These are phyloP conservation scores for Clonostachys chloroleuca DNA, from an alignment of 2,329 filamentous ascomycete species.

Conservation along the genomic window DNA sequence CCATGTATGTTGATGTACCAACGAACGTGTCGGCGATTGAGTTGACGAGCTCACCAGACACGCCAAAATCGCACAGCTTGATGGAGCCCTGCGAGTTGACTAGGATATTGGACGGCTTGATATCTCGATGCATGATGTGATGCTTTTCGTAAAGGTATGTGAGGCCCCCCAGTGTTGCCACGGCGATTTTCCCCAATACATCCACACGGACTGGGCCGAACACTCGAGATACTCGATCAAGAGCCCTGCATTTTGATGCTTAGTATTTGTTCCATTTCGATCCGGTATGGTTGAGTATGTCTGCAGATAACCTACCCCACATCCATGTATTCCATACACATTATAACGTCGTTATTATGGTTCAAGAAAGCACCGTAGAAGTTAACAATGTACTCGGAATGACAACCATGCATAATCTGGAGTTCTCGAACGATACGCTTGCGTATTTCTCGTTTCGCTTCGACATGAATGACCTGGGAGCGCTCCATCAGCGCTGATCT, in stretches of 20 bases:
- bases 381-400: conserved; percentile 93
- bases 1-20: conserved; percentile 98
- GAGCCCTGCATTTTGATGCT: conserved; percentile 54
- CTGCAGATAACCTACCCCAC: conserved; percentile 56
- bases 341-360: conserved; percentile 93
- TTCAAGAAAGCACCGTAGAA: conserved; percentile 98
- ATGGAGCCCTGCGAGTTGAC: conserved; percentile 93
- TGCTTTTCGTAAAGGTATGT: conserved; percentile 94
- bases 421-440: conserved; percentile 96
- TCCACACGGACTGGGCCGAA: conserved; percentile 95
- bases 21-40: conserved; percentile 98
- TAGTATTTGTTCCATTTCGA: background rate
- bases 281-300: background rate
- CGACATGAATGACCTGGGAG: conserved; percentile 89
- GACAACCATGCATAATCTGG: conserved; percentile 97
- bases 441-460: conserved; percentile 94
- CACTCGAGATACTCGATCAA: conserved; percentile 89
- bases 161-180: conserved; percentile 87
- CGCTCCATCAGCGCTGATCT: background rate
- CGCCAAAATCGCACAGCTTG: conserved; percentile 97
- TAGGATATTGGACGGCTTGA: conserved; percentile 96
- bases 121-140: conserved; percentile 98
- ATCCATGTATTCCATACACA: conserved; percentile 99
- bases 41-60: conserved; percentile 97
- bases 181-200: conserved; percentile 94